These are phyloP conservation scores for Plantago ovata DNA, from an alignment of 257 asterid species.

Conservation along the genomic window DNA sequence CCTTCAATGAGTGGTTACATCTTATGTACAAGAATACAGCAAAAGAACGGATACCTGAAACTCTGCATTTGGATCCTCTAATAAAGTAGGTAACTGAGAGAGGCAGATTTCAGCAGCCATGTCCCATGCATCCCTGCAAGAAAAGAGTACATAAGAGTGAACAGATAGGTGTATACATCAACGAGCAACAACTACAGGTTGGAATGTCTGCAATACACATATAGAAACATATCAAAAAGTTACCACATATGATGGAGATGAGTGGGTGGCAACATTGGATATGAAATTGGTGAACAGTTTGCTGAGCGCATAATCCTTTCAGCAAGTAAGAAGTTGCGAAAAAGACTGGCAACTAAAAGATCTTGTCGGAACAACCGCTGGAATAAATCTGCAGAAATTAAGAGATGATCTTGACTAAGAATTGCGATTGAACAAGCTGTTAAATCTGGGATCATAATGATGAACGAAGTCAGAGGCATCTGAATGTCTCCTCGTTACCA, in stretches of 20 bases:
- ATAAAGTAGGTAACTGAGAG: conserved; percentile 89
- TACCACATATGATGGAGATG: conserved; percentile 99
- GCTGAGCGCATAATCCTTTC: conserved; percentile 99
- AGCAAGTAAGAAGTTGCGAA: conserved; percentile 91
- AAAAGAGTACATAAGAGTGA: conserved; percentile 15
- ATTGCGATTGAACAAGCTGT: conserved; percentile 9
- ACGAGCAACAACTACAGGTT: conserved; percentile 12
- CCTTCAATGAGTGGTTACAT: neutral
- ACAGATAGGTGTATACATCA: conserved; percentile 22
- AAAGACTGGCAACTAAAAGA: conserved; percentile 93
- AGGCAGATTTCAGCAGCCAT: conserved; percentile 99
- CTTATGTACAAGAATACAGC: conserved; percentile 5
- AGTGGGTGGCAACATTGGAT: conserved; percentile 88
- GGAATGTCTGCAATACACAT: neutral
- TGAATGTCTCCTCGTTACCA: conserved; percentile 50
- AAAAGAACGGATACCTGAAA: conserved; percentile 59
- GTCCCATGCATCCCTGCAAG: conserved; percentile 98
- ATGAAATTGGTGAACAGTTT: conserved; percentile 93
- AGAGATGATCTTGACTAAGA: conserved; percentile 20
- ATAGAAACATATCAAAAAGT: conserved; percentile 12
- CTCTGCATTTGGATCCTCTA: conserved; percentile 89
- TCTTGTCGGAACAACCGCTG: conserved; percentile 99
- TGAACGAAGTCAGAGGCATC: neutral
- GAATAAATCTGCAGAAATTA: conserved; percentile 65
- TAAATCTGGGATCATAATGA: conserved; percentile 2